Evolutionary conservation across 768 basidiomycete genomes (phyloP), one percentile per base, ranked within the genome.

Genomic region (Porpolomopsis calyptriformis): DNA sequence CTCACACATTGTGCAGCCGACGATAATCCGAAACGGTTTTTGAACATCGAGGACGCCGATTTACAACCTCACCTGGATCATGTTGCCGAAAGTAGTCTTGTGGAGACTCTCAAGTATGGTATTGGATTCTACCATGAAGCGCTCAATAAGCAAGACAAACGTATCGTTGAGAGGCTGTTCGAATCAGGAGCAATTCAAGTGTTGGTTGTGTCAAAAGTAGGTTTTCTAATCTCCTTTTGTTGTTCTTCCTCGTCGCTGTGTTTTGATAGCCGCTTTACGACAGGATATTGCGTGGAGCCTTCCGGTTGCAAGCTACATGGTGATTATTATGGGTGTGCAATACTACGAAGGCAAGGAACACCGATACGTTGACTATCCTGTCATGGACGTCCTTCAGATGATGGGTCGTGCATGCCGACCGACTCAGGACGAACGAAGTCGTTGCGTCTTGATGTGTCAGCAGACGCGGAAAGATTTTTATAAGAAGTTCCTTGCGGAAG

Each of bases 301-400:
- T 5, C 93, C 96, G 0, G 80, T 96, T 14, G 79, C 90, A 0
- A 82, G 88, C 48, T 93, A 96, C 64, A 96, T 98, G 90, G 93
- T 97, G 35, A 82, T 99, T 60, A 90, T 99, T 55, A 97, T 98
- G 93, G 94, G 94, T n/a, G 92, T 97, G 0, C 96, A 99, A 58
- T 84, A 65, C 49, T 98, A 86, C 55, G 93, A 98, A 62, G 94
- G 94, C 58, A 88, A 91, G 64, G 96, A 99, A 56, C 96, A 98
- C 59, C 86, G 96, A 37, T 99, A 99, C 54, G 74, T 93, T 53
- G 96, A 98, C 63, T 97, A 98, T 59, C 92, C 94, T 3, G 91
- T 99, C 48, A 94, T 94, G 76, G 94, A 98, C 55, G 87, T 99
- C 4, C 75, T 98, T 1, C 96, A 98, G 60, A 98, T 99, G 94